Evolutionary conservation across 495 filamentous ascomycete genomes (phyloP).

Genomic region (Clavariopsis aquatica): DNA sequence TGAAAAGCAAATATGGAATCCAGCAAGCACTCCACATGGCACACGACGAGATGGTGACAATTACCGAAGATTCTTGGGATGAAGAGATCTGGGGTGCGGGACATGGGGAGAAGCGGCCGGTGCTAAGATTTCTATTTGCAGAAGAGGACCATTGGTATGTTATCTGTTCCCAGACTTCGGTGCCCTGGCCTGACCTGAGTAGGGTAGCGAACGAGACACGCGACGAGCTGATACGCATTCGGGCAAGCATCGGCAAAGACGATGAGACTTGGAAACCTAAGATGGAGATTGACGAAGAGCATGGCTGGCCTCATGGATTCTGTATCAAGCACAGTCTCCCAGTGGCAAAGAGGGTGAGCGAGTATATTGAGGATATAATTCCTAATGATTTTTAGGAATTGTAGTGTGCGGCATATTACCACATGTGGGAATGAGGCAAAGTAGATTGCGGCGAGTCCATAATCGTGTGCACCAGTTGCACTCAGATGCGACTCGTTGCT

Average conservation of each 20-base stretch:
- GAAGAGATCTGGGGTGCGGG: constrained; percentile 76
- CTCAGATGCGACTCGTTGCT: too few species aligned
- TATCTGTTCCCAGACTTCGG: background rate
- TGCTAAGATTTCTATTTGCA: constrained; percentile 79
- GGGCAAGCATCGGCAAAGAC: constrained; percentile 42
- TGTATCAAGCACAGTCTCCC: constrained; percentile 57
- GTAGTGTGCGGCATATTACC: background rate
- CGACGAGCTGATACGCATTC: constrained; percentile 66
- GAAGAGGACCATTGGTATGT: constrained; percentile 65
- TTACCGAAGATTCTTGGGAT: constrained; percentile 76
- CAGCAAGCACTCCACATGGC: constrained; percentile 51
- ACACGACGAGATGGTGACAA: constrained; percentile 72
- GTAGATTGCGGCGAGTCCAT: too few species aligned
- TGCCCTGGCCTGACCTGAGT: background rate
- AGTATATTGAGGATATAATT: constrained; percentile 61
- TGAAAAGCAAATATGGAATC: constrained; percentile 21
- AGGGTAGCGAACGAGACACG: constrained; percentile 72
- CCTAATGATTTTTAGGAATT: background rate
- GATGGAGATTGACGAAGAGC: constrained; percentile 72
- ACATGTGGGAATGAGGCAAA: too few species aligned
- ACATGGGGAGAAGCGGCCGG: constrained; percentile 44
- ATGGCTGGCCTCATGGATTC: constrained; percentile 76
- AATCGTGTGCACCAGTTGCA: background rate
- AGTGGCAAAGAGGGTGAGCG: constrained; percentile 58
- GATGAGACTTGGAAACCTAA: constrained; percentile 55